Evolutionary conservation across 2,329 filamentous ascomycete genomes (phyloP), one percentile per base, ranked within the genome.

Genomic region (Coniochaeta sp.): DNA sequence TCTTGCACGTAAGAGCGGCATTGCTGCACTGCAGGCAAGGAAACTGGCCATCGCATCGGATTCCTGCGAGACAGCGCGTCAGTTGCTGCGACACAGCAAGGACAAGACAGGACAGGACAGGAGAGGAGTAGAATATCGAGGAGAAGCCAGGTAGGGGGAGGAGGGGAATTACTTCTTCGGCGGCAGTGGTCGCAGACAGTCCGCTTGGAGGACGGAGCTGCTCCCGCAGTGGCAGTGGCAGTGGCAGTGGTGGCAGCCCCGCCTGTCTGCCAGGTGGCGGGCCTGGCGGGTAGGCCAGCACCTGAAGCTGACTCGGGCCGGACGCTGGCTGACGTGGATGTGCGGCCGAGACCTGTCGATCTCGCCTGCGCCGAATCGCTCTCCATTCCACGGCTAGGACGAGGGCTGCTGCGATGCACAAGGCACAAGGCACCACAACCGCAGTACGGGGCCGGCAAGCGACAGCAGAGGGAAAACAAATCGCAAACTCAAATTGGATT

Each of bases 1-100:
- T 83, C 64, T 84, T 87, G 74, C 84, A 87, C n/a, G 74, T 78
- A 62, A 87, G 77, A 26, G 81, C 79, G 32, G 84, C 82, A 60
- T 80, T 80, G 58, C 78, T 72, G 70, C 84, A 87, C 67, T 86
- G 85, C 70, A 84, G 82, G 74, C 84, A 87, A 4, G 84, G 81
- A 56, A 73, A 74, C 58, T 72, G 66, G 58, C 76, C 76, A 66
- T 79, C 76, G 65, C 77, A 79, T 57, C 76, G 72, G 38, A 79
- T 78, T 63, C 77, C 76, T 79, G 55, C 9, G 9, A 10, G 24
- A 54, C 30, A 52, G 52, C 28, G 19, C 59, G 54, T 60, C 58
- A 63, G 60, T 47, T 58, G 59, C 54, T 64, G 64, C 58, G 64
- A 63, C 62, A 63, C 44, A 62, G 59, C 24, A 59, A 59, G 47